Evolutionary conservation across 176 grass and related monocot genomes (phyloP).

Genomic region (Leersia perrieri): DNA sequence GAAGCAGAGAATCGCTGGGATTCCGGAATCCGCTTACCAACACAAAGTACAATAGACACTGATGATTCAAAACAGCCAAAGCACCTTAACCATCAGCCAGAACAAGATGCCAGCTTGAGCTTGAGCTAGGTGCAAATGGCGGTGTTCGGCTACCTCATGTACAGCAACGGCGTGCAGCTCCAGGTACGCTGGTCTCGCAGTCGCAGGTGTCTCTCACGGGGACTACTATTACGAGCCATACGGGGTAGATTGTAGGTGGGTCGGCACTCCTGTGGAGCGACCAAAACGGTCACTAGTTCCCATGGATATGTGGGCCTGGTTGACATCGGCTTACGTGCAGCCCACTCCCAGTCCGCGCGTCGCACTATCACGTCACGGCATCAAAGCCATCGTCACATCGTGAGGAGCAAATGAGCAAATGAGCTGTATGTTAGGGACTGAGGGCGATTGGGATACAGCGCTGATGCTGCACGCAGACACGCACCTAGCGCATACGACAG

Average conservation of each 20-base stretch:
- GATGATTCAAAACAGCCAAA: too few species aligned
- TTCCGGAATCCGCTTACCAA: not conserved
- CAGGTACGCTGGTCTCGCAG: conserved; percentile 48
- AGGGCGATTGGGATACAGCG: not conserved
- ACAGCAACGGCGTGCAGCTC: conserved; percentile 49
- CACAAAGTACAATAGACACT: too few species aligned
- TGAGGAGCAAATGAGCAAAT: too few species aligned
- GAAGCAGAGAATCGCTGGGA: too few species aligned
- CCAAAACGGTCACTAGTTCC: too few species aligned
- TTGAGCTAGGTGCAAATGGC: conserved; percentile 59
- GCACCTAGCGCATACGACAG: not conserved
- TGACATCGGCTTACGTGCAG: not conserved
- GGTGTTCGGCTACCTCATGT: conserved; percentile 79
- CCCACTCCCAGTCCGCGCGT: too few species aligned
- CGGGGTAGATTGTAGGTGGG: too few species aligned
- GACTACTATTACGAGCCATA: conserved; percentile 56
- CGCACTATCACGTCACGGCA: not conserved
- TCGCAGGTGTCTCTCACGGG: conserved; percentile 34
- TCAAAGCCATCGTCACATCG: too few species aligned
- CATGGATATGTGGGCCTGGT: not conserved
- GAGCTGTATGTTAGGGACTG: too few species aligned
- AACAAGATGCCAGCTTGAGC: too few species aligned
- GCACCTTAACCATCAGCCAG: too few species aligned
- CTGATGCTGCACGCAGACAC: not conserved
- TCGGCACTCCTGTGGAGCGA: too few species aligned